Evolutionary conservation across 2,329 filamentous ascomycete species (phyloP), one percentile per base, ranked within the genome.

Genomic region (Diaporthe velutina): DNA sequence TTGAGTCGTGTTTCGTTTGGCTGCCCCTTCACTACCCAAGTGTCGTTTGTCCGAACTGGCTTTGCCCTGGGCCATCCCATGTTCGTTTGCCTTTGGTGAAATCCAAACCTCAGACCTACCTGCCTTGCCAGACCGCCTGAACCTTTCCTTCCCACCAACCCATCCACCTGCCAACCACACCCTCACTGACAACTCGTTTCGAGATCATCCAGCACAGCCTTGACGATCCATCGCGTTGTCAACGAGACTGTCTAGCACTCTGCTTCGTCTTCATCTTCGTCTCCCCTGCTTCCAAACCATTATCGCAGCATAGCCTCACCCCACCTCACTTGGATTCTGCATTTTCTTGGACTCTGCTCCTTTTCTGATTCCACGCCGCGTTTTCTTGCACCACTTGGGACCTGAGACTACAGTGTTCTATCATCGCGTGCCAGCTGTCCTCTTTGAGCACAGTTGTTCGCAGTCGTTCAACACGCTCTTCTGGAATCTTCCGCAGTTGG

Each of bases 391-490:
- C 40, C 25, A n/a, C 45, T 25, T 52, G 30, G 25, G 17, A 54
- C 42, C 57, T 28, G 25, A 55, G 30, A 64, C 35, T 15, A 64
- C 17, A 38, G 30, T 54, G 19, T 19, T 72, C 67, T 57, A 28
- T 45, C 28, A 64, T 72, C 45, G 58, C 57, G 38, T 35, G 38
- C n/a, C 33, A 35, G 38, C 42, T 54, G 33, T 25, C 58, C 50
- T 72, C 45, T 67, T 52, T 13, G 35, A 64, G 57, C 57, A 66
- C 70, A 72, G 70, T 54, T 35, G 48, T 55, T 61, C 35, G 70
- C 61, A 28, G 52, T 45, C 38, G 57, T 55, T 72, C 45, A 52
- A 40, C 35, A 9, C n/a, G 22, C 38, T 22, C 22, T 33, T 54
- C 57, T 64, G 35, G 35, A 30, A 17, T 52, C 45, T 22, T 60